A percentile compares a stretch with the other conserved stretches of the same genome.
Conservation (phyloP, 257 asterid genomes). For the Capsicum pubescens region DNA sequence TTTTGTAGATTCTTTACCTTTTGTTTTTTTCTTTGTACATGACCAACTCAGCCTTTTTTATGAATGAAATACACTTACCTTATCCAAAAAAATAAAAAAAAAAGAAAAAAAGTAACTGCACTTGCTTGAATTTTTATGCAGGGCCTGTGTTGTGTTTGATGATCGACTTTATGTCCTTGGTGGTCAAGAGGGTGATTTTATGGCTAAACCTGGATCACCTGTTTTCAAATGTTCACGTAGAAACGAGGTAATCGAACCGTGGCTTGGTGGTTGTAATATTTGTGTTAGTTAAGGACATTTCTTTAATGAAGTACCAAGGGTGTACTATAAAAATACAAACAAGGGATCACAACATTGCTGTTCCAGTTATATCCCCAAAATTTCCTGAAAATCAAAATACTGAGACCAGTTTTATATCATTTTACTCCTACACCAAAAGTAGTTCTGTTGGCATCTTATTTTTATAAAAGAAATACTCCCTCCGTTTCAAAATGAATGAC, state of each 20-base stretch:
- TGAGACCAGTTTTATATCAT: conserved; percentile 17
- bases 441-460: not conserved
- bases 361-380: not conserved
- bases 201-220: conserved; percentile 97
- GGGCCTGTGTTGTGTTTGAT: conserved; percentile 81
- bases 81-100: too few species aligned
- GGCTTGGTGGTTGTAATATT: not conserved
- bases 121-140: conserved; percentile 39
- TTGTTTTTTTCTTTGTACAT: too few species aligned
- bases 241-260: conserved; percentile 61
- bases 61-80: too few species aligned
- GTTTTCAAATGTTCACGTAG: conserved; percentile 91
- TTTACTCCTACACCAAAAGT: not conserved
- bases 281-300: not conserved
- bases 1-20: too few species aligned
- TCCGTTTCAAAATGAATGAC: too few species aligned
- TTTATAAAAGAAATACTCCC: not conserved
- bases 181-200: conserved; percentile 96
- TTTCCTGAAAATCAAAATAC: not conserved
- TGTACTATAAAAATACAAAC: not conserved
- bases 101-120: not conserved
- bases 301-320: not conserved
- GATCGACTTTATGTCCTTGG: conserved; percentile 73
- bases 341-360: not conserved
- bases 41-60: too few species aligned